Evolutionary conservation across 768 basidiomycete genomes (phyloP).

Genomic region (Nevesoporus exiguus): DNA sequence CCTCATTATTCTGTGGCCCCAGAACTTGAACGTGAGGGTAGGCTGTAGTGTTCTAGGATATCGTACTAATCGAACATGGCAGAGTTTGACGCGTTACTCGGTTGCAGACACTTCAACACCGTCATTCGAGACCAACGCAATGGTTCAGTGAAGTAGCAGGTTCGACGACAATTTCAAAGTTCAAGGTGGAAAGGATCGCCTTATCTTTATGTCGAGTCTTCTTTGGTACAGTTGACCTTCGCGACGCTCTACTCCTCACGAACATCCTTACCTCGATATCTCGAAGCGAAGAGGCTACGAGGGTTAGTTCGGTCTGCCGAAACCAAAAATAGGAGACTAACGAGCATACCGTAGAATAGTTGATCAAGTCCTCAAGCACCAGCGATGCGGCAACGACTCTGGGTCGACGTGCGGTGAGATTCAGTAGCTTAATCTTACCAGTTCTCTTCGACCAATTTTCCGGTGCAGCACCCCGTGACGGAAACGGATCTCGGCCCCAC

Average conservation of each 20-base stretch:
- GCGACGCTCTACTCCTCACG: background rate
- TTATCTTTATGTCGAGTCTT: background rate
- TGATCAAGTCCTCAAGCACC: background rate
- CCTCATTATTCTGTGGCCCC: background rate
- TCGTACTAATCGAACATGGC: background rate
- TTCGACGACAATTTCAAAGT: background rate
- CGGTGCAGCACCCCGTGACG: no score
- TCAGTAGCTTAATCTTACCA: no score
- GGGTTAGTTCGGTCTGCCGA: background rate
- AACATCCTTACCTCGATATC: background rate
- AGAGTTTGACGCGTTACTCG: background rate
- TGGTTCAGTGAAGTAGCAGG: background rate
- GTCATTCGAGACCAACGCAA: background rate
- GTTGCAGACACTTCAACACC: background rate
- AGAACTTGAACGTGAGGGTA: background rate
- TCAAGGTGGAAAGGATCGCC: background rate
- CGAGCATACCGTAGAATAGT: background rate
- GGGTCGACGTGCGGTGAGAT: no score
- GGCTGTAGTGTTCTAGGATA: background rate
- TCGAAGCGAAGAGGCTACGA: background rate
- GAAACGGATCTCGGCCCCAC: background rate
- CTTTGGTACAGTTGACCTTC: background rate
- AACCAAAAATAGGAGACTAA: background rate
- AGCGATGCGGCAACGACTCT: no score
- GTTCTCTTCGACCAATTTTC: background rate